These are phyloP conservation scores for Lenwebbia sp. DNA, from an alignment of 345 rosid genomes.

Conservation along the genomic window DNA sequence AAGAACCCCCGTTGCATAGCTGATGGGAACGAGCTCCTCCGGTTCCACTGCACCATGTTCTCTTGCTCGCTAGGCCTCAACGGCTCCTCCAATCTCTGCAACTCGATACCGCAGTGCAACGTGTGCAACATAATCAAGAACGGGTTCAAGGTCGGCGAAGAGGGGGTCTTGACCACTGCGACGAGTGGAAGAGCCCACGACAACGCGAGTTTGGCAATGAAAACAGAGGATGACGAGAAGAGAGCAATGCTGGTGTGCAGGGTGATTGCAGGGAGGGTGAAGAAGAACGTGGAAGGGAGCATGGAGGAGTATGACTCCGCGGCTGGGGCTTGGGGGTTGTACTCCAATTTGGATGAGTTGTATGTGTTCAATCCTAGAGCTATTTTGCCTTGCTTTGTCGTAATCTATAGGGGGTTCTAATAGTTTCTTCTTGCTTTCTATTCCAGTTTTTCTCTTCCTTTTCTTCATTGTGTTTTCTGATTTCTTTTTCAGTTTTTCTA, in stretches of 20 bases:
- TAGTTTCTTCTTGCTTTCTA: not conserved
- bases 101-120: slow-evolving; percentile 34
- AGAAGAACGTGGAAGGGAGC: slow-evolving; percentile 31
- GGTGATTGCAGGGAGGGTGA: slow-evolving; percentile 70
- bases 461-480: not conserved
- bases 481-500: not conserved
- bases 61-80: slow-evolving; percentile 51
- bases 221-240: slow-evolving; percentile 9
- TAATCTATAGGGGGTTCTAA: slow-evolving; percentile 45
- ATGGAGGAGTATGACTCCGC: slow-evolving; percentile 48
- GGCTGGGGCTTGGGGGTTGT: slow-evolving; percentile 39
- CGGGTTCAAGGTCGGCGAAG: slow-evolving; percentile 32
- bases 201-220: slow-evolving; percentile 11
- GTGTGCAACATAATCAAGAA: slow-evolving; percentile 53
- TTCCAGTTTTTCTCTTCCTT: not conserved
- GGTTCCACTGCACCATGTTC: slow-evolving; percentile 56
- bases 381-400: slow-evolving; percentile 80
- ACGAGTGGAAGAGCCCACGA: slow-evolving; percentile 78
- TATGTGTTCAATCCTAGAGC: slow-evolving; percentile 54
- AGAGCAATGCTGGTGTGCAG: slow-evolving; percentile 80
- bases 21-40: slow-evolving; percentile 74
- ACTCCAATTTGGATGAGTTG: slow-evolving; percentile 58
- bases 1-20: slow-evolving; percentile 77
- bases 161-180: slow-evolving; percentile 63
- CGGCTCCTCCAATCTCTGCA: slow-evolving; percentile 59